Percentiles rank a stretch among this genome's conserved stretches.
phyloP scores from a whole-genome alignment of 2,329 filamentous ascomycete genomes.

The Davidsoniella australis region DNA sequence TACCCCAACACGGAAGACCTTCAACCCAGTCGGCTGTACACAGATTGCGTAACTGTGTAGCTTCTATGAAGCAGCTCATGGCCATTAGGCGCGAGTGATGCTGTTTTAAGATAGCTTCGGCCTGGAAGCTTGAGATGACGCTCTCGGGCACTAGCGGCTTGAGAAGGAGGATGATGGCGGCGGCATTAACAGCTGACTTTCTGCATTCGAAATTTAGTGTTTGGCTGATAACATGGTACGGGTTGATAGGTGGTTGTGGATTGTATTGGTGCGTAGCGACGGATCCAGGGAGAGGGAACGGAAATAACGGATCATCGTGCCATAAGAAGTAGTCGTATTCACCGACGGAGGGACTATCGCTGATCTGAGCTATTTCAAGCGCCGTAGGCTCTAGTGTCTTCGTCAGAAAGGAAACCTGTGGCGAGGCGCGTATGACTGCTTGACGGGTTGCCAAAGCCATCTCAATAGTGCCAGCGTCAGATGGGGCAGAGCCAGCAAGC shows the following conservation, averaged over 20 bases:
- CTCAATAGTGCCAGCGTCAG: constrained; percentile 5
- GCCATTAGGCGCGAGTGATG: constrained; percentile 42
- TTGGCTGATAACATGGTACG: constrained; percentile 34
- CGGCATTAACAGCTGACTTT: constrained; percentile 39
- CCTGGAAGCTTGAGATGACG: constrained; percentile 38
- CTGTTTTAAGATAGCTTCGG: constrained; percentile 38
- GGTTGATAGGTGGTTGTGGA: constrained; percentile 30
- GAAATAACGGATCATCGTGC: constrained; percentile 38
- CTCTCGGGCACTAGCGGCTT: constrained; percentile 37
- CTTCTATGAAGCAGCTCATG: constrained; percentile 43
- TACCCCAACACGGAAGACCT: constrained; percentile 33
- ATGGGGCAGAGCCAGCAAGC: background rate
- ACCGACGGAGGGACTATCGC: constrained; percentile 3
- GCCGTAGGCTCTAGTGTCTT: constrained; percentile 3
- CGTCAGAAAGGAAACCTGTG: background rate
- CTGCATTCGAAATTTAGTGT: constrained; percentile 39
- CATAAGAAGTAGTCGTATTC: constrained; percentile 44
- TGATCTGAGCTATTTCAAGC: constrained; percentile 14
- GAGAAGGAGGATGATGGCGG: constrained; percentile 43
- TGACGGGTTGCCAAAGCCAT: constrained; percentile 7
- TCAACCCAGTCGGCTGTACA: constrained; percentile 40
- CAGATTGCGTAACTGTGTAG: constrained; percentile 42
- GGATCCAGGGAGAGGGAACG: constrained; percentile 23
- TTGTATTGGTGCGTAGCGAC: constrained; percentile 1
- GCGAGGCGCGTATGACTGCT: constrained; percentile 1